Evolutionary conservation across 352 stramenopile species (phyloP), one percentile per base, ranked within the genome.

Genomic region (Pythium aristosporum): DNA sequence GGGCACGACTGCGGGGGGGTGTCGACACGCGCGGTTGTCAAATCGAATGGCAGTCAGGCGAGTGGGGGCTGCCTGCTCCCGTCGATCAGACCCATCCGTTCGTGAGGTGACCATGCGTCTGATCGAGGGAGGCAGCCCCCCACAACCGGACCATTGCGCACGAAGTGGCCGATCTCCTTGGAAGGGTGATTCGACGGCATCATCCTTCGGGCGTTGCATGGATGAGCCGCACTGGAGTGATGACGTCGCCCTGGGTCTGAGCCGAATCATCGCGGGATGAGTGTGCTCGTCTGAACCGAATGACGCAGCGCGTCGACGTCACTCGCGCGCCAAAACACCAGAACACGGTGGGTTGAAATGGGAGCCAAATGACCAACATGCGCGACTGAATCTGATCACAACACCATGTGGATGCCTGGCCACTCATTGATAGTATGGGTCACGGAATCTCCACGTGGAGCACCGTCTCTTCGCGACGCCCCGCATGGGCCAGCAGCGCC

Each of bases 391-490:
- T n/a, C n/a, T n/a, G n/a, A n/a, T n/a, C n/a, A 51, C 18, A 18
- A 12, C 28, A 8, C 20, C n/a, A 32, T 25, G 25, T 57, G 16
- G 1, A 47, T 30, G 25, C 25, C 3, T 5, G 25, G 25, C 25
- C 25, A 30, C 3, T 30, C 25, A 30, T 30, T 30, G 25, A 30
- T 5, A 30, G 3, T 2, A 42, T 42, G 44, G 20, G 32, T 55
- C 72, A 71, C 13, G 75, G 72, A 11, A 89, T 72, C 20, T 86
- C 72, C 18, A 90, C 79, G 18, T 63, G 76, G 36, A 94, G 49
- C 36, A 92, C 53, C 28, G 73, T 74, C 55, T 92, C 80, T 28
- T 89, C 74, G 28, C 71, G 75, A 15, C 86, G 76, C 21, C 68
- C 73, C 18, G 84, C 80, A 47, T 78, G 60, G 2, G 62, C 60